Conservation (phyloP, 257 asterid genomes). For the Hygrophila difformis region DNA sequence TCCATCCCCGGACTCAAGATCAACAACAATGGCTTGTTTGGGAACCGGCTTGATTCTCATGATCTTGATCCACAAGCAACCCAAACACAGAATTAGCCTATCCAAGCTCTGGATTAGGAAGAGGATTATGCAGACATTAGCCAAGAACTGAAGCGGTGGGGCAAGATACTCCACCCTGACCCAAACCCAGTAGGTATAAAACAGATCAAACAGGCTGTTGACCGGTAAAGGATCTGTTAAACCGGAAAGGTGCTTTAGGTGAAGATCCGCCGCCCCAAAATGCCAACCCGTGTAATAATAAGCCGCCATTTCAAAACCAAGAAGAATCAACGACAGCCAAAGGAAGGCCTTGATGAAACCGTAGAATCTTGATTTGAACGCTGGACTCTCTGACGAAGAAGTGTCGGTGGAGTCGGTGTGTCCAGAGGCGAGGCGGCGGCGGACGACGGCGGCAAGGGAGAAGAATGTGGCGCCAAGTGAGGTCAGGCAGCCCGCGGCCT, state of each 20-base stretch:
- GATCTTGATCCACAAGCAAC: constrained; percentile 69
- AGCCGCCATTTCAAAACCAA: constrained; percentile 61
- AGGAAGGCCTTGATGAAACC: constrained; percentile 54
- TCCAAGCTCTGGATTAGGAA: constrained; percentile 81
- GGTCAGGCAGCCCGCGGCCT: constrained; percentile 76
- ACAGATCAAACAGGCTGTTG: constrained; percentile 43
- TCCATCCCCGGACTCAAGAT: constrained; percentile 63
- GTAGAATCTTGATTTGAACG: constrained; percentile 38
- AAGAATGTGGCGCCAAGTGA: constrained; percentile 65
- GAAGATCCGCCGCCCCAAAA: constrained; percentile 50
- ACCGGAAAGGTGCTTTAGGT: constrained; percentile 41
- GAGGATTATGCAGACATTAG: constrained; percentile 61
- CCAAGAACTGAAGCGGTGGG: constrained; percentile 64
- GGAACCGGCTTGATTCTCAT: constrained; percentile 51
- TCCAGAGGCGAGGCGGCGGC: constrained; percentile 74
- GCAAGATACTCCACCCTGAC: constrained; percentile 75
- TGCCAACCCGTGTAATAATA: constrained; percentile 74
- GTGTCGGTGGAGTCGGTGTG: constrained; percentile 54
- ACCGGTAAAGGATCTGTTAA: constrained; percentile 41
- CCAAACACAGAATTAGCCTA: constrained; percentile 64
- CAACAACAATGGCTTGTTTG: constrained; percentile 30
- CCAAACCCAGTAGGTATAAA: constrained; percentile 64
- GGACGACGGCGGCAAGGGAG: constrained; percentile 47
- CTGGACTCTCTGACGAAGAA: constrained; percentile 18
- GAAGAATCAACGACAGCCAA: constrained; percentile 43